phyloP scores from a whole-genome alignment of 2,329 filamentous ascomycete genomes.

The Sordariomycetes sp. region DNA sequence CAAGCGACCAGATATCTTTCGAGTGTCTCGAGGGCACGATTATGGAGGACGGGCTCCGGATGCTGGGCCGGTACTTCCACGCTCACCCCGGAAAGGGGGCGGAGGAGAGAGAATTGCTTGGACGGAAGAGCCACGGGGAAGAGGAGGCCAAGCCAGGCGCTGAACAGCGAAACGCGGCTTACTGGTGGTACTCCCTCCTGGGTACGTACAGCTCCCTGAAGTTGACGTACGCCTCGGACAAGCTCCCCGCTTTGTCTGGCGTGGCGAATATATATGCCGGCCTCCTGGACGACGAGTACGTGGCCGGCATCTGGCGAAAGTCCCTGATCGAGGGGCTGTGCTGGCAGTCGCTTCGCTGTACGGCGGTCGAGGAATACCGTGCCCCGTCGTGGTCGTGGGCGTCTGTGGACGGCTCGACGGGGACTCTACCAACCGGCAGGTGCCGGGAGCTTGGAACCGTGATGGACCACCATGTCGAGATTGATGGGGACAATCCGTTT shows the following conservation, averaged over 20 bases:
- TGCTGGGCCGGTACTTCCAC: neutral
- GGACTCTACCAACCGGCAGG: no score
- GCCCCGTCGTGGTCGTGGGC: conserved; percentile 11
- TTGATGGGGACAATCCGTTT: conserved; percentile 7
- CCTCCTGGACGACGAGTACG: conserved; percentile 5
- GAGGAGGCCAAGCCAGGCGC: no score
- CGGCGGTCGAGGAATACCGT: conserved; percentile 3
- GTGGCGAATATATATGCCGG: conserved; percentile 6
- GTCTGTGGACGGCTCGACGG: conserved; percentile 1
- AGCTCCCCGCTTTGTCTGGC: conserved; percentile 6
- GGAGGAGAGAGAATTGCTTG: no score
- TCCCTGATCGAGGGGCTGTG: conserved; percentile 3
- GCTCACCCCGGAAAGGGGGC: neutral
- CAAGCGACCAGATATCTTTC: conserved; percentile 9
- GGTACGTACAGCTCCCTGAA: conserved; percentile 6
- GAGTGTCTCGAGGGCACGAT: conserved; percentile 7
- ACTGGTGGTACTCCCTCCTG: neutral
- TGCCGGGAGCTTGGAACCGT: neutral
- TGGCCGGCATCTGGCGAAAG: conserved; percentile 7
- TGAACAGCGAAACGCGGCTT: no score
- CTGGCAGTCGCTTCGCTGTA: neutral
- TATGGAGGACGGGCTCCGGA: neutral
- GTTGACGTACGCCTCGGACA: conserved; percentile 5
- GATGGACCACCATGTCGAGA: conserved; percentile 4
- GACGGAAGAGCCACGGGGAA: no score